Percentiles rank a stretch among this genome's conserved stretches.
Conservation (phyloP, 352 stramenopile genomes). For the Phytophthora palmivora region DNA sequence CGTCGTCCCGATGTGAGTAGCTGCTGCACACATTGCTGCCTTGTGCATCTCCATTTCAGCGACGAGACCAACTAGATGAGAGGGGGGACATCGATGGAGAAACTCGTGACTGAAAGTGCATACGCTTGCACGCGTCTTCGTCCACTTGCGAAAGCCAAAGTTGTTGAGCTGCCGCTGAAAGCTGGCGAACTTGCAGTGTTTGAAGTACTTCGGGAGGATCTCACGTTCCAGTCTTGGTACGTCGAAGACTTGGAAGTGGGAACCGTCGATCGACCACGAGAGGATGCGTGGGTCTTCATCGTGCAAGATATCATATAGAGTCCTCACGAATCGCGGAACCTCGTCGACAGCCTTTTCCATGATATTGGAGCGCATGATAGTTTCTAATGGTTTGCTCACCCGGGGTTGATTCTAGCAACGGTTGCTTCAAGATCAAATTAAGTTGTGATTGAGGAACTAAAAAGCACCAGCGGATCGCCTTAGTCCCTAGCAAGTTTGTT, state of each 20-base stretch:
- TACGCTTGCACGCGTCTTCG: conserved; percentile 63
- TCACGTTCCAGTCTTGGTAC: conserved; percentile 78
- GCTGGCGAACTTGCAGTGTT: conserved; percentile 91
- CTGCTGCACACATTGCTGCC: conserved; percentile 25
- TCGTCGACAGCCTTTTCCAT: conserved; percentile 36
- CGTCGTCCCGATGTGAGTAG: conserved; percentile 21
- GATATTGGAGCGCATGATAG: conserved; percentile 14
- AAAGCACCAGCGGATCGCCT: conserved; percentile 5
- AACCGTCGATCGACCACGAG: conserved; percentile 66
- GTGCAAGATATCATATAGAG: conserved; percentile 73
- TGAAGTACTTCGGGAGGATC: conserved; percentile 92
- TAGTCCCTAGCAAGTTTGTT: conserved; percentile 5
- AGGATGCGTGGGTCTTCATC: conserved; percentile 70
- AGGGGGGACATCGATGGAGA: conserved; percentile 56
- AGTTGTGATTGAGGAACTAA: conserved; percentile 14
- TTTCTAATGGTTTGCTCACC: neutral
- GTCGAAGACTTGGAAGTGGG: conserved; percentile 72
- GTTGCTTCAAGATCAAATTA: conserved; percentile 18
- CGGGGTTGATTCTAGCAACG: neutral
- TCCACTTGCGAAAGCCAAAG: conserved; percentile 91
- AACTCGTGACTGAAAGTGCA: conserved; percentile 78
- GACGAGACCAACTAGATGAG: conserved; percentile 21
- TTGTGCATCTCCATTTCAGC: conserved; percentile 29
- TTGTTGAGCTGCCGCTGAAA: conserved; percentile 93
- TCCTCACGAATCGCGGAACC: conserved; percentile 77